Evolutionary conservation across 2,329 filamentous ascomycete species (phyloP), one percentile per base, ranked within the genome.

Genomic region (Aspergillus sp.): DNA sequence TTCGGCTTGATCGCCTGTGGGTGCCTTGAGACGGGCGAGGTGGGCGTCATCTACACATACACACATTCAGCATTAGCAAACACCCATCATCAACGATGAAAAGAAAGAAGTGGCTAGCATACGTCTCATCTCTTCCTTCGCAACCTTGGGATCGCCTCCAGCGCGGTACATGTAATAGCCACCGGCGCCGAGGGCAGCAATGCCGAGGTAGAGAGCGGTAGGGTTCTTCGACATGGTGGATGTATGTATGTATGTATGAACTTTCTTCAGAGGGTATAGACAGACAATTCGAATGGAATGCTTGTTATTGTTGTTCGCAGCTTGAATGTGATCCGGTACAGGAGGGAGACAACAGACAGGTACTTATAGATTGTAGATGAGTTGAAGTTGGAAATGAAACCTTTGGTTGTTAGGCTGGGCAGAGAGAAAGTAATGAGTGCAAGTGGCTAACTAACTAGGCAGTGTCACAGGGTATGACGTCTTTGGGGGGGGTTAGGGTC

Each of bases 111-210:
- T 23, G 21, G 21, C 21, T 23, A 5, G 80, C 87, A 49, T 80
- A 96, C 94, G 86, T 82, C 96, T 90, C 68, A 90, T 84, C 77
- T 95, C 83, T 83, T 94, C 90, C 84, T 92, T 87, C n/a, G 93
- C 94, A 53, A 85, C 87, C 77, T 90, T 91, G 54, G 91, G 84
- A 75, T 87, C 85, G 60, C 94, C 93, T 63, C 94, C 94, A 15
- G 93, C 90, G 54, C 80, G 83, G 83, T 96, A 99, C 64, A 98
- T 85, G 82, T 98, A 98, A 84, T 96, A 98, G 47, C 90, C 92
- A 60, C 88, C 81, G 65, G 87, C 89, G 69, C 85, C 86, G 32
- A 84, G 88, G 66, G 86, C 87, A 61, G 82, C 85, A 67, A 87
- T 78, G 69, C 88, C 75, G 32, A 80, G 66, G 68, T 73, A 77